Conservation (phyloP, 345 rosid genomes). For the Nasturtium officinale region DNA sequence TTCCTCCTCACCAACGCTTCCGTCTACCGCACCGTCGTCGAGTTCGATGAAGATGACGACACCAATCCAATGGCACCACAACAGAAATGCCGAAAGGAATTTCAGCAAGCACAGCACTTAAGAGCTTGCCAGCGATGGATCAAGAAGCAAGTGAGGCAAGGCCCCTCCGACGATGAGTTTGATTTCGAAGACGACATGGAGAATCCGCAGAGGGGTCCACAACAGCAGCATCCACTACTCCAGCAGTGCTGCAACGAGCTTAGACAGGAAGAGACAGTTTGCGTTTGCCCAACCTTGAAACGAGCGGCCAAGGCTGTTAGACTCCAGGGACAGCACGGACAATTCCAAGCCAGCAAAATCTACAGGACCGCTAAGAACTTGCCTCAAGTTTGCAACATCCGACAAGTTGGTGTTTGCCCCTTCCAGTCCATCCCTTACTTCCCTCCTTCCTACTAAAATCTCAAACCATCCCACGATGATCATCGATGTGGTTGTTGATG, state of each 20-base stretch:
- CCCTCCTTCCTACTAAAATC: constrained; percentile 33
- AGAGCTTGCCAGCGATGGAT: constrained; percentile 28
- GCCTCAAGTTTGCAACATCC: constrained; percentile 30
- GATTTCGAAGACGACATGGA: constrained; percentile 30
- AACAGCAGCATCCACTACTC: constrained; percentile 8
- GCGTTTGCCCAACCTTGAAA: constrained; percentile 39
- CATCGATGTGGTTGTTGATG: neutral
- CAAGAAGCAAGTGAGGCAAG: neutral
- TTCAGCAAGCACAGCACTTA: constrained; percentile 22
- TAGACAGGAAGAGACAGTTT: neutral
- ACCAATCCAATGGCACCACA: constrained; percentile 15
- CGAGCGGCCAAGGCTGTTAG: constrained; percentile 17
- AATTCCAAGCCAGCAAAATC: neutral
- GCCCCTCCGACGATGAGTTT: constrained; percentile 21
- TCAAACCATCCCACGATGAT: neutral
- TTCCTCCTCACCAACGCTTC: constrained; percentile 44
- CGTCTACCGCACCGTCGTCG: constrained; percentile 43
- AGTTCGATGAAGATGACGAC: constrained; percentile 32
- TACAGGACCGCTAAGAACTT: constrained; percentile 16
- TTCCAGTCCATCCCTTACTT: constrained; percentile 11
- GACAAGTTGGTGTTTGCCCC: constrained; percentile 25
- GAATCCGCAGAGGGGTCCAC: neutral
- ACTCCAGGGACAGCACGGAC: constrained; percentile 17
- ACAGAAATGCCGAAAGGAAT: constrained; percentile 27
- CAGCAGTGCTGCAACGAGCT: constrained; percentile 38